phyloP scores from a whole-genome alignment of 2,329 filamentous ascomycete species.

The Calonectria pseudoreteaudii region DNA sequence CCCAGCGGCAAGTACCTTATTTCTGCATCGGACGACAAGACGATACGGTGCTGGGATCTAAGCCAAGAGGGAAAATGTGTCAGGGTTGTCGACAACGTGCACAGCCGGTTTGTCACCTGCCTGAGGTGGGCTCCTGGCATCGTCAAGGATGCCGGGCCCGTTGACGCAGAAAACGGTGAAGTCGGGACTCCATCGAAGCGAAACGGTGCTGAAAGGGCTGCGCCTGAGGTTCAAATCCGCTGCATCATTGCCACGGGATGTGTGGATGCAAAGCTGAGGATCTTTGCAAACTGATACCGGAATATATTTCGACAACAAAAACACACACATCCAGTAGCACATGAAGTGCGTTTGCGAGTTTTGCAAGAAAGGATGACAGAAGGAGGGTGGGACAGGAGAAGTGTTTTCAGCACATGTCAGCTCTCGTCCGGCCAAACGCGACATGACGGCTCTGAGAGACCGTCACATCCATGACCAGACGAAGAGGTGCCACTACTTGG shows the following conservation, averaged over 20 bases:
- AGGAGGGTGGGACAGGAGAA: slow-evolving; percentile 7
- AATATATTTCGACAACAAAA: neutral
- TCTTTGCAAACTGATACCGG: slow-evolving; percentile 23
- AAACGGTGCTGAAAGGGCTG: slow-evolving; percentile 17
- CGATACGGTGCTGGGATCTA: slow-evolving; percentile 93
- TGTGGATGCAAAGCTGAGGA: slow-evolving; percentile 25
- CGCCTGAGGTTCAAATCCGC: slow-evolving; percentile 21
- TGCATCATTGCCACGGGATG: slow-evolving; percentile 27
- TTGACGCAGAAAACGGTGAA: slow-evolving; percentile 35
- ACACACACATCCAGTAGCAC: neutral
- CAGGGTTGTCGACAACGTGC: slow-evolving; percentile 80
- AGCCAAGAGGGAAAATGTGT: slow-evolving; percentile 91
- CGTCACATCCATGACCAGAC: slow-evolving; percentile 3
- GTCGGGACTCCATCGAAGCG: slow-evolving; percentile 34
- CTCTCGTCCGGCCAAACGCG: slow-evolving; percentile 9
- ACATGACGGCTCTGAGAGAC: neutral
- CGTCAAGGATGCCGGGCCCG: slow-evolving; percentile 35
- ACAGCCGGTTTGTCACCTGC: slow-evolving; percentile 87
- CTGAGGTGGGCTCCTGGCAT: slow-evolving; percentile 82
- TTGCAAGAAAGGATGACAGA: slow-evolving; percentile 1
- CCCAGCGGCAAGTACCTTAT: slow-evolving; percentile 92
- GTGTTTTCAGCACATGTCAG: neutral
- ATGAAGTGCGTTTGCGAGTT: neutral
- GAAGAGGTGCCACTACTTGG: neutral
- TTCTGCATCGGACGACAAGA: slow-evolving; percentile 90